Percentiles rank a stretch among this genome's conserved stretches.
These are phyloP conservation scores for Didymella lethalis DNA, from an alignment of 2,329 filamentous ascomycete genomes.

Conservation along the genomic window DNA sequence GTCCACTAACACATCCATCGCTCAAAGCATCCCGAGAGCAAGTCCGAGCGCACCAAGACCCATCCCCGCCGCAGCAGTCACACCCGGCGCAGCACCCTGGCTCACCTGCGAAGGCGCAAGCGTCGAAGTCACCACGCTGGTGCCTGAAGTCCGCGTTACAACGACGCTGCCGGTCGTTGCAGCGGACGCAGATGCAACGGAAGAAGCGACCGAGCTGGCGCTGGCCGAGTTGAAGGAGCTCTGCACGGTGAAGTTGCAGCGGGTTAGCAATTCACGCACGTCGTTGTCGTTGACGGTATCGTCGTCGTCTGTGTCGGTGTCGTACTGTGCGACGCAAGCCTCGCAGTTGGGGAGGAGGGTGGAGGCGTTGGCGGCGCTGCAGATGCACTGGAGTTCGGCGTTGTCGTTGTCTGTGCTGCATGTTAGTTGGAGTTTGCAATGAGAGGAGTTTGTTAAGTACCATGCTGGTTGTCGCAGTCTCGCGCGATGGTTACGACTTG, in stretches of 20 bases:
- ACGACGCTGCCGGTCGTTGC: slow-evolving; percentile 7
- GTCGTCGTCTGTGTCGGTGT: slow-evolving; percentile 27
- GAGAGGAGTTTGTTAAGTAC: slow-evolving; percentile 14
- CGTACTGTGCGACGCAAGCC: slow-evolving; percentile 40
- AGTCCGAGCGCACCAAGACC: slow-evolving; percentile 33
- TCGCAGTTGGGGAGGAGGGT: slow-evolving; percentile 40
- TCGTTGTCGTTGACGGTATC: slow-evolving; percentile 33
- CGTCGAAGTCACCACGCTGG: slow-evolving; percentile 13
- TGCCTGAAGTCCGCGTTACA: slow-evolving; percentile 19
- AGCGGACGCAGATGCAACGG: slow-evolving; percentile 16
- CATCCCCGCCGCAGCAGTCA: slow-evolving; percentile 30
- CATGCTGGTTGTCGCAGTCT: slow-evolving; percentile 36
- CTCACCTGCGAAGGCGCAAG: slow-evolving; percentile 5
- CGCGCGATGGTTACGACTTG: slow-evolving; percentile 33
- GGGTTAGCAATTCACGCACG: slow-evolving; percentile 39
- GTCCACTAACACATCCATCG: not conserved
- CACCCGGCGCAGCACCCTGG: slow-evolving; percentile 22
- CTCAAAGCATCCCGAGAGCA: slow-evolving; percentile 31
- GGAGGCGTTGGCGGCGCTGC: slow-evolving; percentile 35
- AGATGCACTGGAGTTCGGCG: slow-evolving; percentile 41
- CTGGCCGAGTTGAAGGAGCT: slow-evolving; percentile 35
- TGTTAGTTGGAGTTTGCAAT: not conserved
- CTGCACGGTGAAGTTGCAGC: slow-evolving; percentile 40
- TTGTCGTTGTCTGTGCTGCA: slow-evolving; percentile 28
- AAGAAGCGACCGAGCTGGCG: slow-evolving; percentile 16